A percentile compares a stretch with the other conserved stretches of the same genome.
Conservation (phyloP, 164 flowering plant species). For the Berberis thunbergii region DNA sequence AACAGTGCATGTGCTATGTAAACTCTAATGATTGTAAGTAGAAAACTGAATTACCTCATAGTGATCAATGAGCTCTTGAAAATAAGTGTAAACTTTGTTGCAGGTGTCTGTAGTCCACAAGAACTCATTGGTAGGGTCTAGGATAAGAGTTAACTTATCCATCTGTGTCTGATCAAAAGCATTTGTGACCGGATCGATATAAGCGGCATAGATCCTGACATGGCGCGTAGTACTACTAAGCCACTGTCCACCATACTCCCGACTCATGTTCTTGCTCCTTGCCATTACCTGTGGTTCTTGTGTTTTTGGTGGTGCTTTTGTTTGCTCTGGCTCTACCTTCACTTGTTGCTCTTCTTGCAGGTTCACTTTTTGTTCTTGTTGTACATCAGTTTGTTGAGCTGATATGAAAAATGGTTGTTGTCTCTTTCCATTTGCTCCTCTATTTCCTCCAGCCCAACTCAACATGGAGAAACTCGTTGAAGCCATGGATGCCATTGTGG, state of each 20-base stretch:
- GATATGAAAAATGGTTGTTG: conserved; percentile 9
- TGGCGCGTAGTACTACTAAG: conserved; percentile 69
- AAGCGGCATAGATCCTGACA: conserved; percentile 79
- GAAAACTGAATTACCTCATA: conserved; percentile 50
- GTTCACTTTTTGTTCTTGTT: conserved; percentile 12
- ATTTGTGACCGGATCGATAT: conserved; percentile 69
- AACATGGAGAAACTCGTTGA: conserved; percentile 31
- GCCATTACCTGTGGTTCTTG: conserved; percentile 28
- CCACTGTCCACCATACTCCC: conserved; percentile 81
- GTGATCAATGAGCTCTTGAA: conserved; percentile 89
- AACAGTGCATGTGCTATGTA: no score
- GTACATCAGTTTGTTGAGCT: conserved; percentile 29
- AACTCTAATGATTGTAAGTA: no score
- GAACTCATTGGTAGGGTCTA: conserved; percentile 77
- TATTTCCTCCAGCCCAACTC: conserved; percentile 23
- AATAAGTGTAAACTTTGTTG: conserved; percentile 58
- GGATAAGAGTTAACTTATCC: conserved; percentile 84
- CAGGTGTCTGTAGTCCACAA: conserved; percentile 74
- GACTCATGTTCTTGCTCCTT: conserved; percentile 62
- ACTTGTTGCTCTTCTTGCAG: conserved; percentile 5
- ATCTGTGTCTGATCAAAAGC: conserved; percentile 82
- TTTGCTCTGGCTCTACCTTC: neutral
- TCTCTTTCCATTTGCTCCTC: conserved; percentile 10
- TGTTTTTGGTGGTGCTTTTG: conserved; percentile 7
- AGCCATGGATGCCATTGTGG: neutral